These are phyloP conservation scores for Papiliotrema fonsecae DNA, from an alignment of 1,284 basidiomycete genomes.

Conservation along the genomic window DNA sequence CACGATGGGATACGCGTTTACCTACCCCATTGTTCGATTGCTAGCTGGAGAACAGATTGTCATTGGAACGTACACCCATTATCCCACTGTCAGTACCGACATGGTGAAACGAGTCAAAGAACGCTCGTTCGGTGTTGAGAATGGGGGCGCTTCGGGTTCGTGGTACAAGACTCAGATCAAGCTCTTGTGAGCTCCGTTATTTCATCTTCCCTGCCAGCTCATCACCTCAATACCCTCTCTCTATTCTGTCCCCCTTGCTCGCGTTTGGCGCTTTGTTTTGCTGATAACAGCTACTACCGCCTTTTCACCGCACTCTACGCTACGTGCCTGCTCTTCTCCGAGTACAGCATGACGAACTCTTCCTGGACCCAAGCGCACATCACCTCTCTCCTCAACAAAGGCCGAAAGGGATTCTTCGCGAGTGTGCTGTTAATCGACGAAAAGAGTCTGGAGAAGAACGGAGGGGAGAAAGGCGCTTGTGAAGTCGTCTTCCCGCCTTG, in stretches of 20 bases:
- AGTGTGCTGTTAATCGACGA: slow-evolving; percentile 37
- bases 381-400: slow-evolving; percentile 57
- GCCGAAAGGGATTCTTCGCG: slow-evolving; percentile 20
- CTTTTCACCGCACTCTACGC: slow-evolving; percentile 81
- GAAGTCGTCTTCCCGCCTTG: slow-evolving; percentile 85
- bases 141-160: slow-evolving; percentile 63
- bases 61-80: slow-evolving; percentile 90
- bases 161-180: slow-evolving; percentile 61
- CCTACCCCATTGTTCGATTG: slow-evolving; percentile 69
- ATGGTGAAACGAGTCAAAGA: slow-evolving; percentile 80
- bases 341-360: slow-evolving; percentile 81
- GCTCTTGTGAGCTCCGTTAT: slow-evolving; percentile 58
- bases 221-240: too few relatives aligned
- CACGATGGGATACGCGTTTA: slow-evolving; percentile 97
- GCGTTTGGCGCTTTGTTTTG: too few relatives aligned
- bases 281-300: slow-evolving; percentile 70
- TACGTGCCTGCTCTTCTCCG: slow-evolving; percentile 65
- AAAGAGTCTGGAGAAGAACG: slow-evolving; percentile 16
- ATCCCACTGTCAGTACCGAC: slow-evolving; percentile 89
- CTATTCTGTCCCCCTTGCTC: too few relatives aligned
- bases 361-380: slow-evolving; percentile 91
- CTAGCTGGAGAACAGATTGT: slow-evolving; percentile 58
- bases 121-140: slow-evolving; percentile 63
- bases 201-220: neutral
- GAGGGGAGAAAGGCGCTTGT: slow-evolving; percentile 19